Evolutionary conservation across 2,329 filamentous ascomycete genomes (phyloP).

Genomic region (Cladosporium oxysporum): DNA sequence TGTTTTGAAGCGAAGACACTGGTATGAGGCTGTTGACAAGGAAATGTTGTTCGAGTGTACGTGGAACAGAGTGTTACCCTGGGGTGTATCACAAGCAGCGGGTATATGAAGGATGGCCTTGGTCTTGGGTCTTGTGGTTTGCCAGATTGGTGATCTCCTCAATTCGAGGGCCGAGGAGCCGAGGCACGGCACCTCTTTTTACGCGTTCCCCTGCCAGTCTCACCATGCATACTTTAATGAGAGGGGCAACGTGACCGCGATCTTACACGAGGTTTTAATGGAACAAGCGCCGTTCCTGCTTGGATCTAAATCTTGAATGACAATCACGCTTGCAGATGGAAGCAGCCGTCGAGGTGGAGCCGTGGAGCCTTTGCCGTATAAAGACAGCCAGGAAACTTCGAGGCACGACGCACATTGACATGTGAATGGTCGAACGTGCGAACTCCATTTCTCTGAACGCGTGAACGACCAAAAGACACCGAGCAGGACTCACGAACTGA

Average conservation of each 20-base stretch:
- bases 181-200: neutral
- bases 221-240: neutral
- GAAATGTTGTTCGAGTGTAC: neutral
- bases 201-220: neutral
- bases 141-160: slow-evolving; percentile 3
- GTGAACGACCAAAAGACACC: too few relatives aligned
- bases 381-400: neutral
- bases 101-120: neutral
- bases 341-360: neutral
- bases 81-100: slow-evolving; percentile 4
- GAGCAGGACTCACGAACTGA: neutral
- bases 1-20: slow-evolving; percentile 10
- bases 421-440: neutral
- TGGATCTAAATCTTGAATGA: neutral
- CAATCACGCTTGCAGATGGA: neutral
- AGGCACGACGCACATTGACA: neutral
- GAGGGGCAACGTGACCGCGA: slow-evolving; percentile 3
- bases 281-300: neutral
- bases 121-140: slow-evolving; percentile 5
- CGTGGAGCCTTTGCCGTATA: neutral
- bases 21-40: neutral
- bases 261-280: neutral
- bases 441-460: neutral
- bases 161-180: slow-evolving; percentile 3
- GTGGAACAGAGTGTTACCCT: neutral